Evolutionary conservation across 352 stramenopile genomes (phyloP).

Genomic region (Globisporangium abappressorium): DNA sequence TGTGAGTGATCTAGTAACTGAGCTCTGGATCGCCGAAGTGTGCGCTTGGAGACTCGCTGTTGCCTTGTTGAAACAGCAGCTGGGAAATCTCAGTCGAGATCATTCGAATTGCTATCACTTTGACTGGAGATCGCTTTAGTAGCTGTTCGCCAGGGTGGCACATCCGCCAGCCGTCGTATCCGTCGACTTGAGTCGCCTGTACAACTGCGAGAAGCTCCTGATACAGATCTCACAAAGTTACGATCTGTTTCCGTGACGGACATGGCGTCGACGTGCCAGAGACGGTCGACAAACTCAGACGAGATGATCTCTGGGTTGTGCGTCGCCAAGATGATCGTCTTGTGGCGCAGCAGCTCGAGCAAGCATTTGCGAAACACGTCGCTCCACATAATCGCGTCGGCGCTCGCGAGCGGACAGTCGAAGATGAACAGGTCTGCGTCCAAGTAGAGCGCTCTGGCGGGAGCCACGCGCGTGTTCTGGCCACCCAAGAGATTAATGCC

Average conservation of each 20-base stretch:
- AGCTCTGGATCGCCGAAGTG: slow-evolving; percentile 6
- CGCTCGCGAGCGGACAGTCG: slow-evolving; percentile 31
- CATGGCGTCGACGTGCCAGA: slow-evolving; percentile 27
- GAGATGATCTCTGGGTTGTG: slow-evolving; percentile 81
- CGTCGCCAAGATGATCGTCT: slow-evolving; percentile 85
- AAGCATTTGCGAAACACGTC: slow-evolving; percentile 48
- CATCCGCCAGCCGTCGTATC: slow-evolving; percentile 27
- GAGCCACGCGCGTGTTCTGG: slow-evolving; percentile 32
- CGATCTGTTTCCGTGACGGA: slow-evolving; percentile 23
- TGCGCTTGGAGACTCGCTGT: not conserved
- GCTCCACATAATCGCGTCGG: slow-evolving; percentile 34
- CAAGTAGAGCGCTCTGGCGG: slow-evolving; percentile 36
- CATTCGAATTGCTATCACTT: not conserved
- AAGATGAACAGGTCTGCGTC: slow-evolving; percentile 39
- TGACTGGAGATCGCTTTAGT: not conserved
- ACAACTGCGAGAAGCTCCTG: not conserved
- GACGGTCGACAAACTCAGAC: slow-evolving; percentile 34
- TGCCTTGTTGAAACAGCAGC: not conserved
- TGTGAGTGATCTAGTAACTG: not conserved
- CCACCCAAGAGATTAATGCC: slow-evolving; percentile 25
- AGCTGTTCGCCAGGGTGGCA: slow-evolving; percentile 28
- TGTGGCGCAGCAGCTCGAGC: slow-evolving; percentile 34
- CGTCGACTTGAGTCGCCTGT: slow-evolving; percentile 1
- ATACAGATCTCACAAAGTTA: not conserved
- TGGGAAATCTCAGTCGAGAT: not conserved